These are phyloP conservation scores for Daldinia caldariorum DNA, from an alignment of 495 filamentous ascomycete species.

Conservation along the genomic window DNA sequence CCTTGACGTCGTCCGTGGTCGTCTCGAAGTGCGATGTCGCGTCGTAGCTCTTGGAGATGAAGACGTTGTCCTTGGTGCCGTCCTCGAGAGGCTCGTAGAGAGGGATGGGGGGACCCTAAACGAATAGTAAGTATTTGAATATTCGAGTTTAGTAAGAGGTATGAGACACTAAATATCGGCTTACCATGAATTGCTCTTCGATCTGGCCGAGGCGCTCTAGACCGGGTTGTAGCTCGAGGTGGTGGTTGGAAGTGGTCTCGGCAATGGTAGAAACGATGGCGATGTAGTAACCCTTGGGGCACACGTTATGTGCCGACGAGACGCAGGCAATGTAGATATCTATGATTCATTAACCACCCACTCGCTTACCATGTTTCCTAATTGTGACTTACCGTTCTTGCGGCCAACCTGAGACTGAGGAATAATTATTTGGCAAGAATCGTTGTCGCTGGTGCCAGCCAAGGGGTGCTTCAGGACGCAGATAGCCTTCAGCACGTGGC, in stretches of 20 bases:
- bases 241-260: conserved; percentile 90
- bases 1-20: conserved; percentile 85
- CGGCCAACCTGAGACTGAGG: conserved; percentile 96
- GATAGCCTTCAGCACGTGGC: conserved; percentile 93
- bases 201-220: conserved; percentile 93
- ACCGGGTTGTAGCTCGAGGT: conserved; percentile 91
- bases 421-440: conserved; percentile 96
- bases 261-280: conserved; percentile 98
- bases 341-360: conserved; percentile 47
- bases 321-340: conserved; percentile 99
- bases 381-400: conserved; percentile 77
- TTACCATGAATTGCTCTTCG: conserved; percentile 94
- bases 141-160: neutral
- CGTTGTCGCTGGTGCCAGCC: conserved; percentile 80
- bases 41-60: conserved; percentile 98
- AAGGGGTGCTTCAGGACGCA: conserved; percentile 98
- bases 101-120: conserved; percentile 79
- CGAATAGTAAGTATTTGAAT: conserved; percentile 26
- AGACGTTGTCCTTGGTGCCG: conserved; percentile 89
- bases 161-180: conserved; percentile 6
- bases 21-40: conserved; percentile 98
- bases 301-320: conserved; percentile 95
- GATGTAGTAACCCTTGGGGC: conserved; percentile 98
- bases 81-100: conserved; percentile 92
- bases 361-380: neutral